A percentile compares a stretch with the other conserved stretches of the same genome.
phyloP scores from a whole-genome alignment of 129 eudicot genomes.

The Artemisia tridentata region DNA sequence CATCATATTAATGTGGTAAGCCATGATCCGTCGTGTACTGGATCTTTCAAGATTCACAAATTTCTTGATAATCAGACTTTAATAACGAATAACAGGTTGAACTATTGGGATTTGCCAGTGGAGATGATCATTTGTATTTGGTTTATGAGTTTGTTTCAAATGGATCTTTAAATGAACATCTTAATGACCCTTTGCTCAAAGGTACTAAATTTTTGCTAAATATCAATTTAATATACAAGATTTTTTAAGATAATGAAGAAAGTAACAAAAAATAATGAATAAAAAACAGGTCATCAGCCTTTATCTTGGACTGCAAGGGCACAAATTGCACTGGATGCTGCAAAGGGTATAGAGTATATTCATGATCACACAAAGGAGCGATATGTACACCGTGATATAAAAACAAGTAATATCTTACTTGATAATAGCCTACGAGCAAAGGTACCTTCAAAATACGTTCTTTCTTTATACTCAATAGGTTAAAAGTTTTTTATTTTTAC shows the following conservation, averaged over 20 bases:
- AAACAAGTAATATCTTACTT: conserved; percentile 74
- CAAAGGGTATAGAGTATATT: conserved; percentile 84
- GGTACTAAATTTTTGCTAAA: conserved; percentile 36
- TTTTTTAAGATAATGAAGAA: background rate
- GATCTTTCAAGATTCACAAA: background rate
- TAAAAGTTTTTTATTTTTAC: no score
- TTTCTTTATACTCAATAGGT: no score
- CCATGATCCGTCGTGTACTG: background rate
- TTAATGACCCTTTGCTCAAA: conserved; percentile 78
- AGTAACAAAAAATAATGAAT: conserved; percentile 11
- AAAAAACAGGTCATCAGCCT: conserved; percentile 71
- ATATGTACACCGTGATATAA: conserved; percentile 85
- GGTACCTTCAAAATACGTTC: conserved; percentile 36
- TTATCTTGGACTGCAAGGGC: conserved; percentile 86
- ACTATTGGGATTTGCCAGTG: conserved; percentile 81
- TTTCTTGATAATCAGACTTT: background rate
- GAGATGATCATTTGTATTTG: conserved; percentile 75
- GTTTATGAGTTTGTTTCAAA: conserved; percentile 69
- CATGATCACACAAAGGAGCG: conserved; percentile 84
- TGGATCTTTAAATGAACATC: conserved; percentile 80
- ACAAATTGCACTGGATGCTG: conserved; percentile 72
- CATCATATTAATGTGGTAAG: conserved; percentile 92
- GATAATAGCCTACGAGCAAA: conserved; percentile 72
- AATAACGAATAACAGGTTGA: conserved; percentile 48
- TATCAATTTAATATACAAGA: conserved; percentile 3